Percentiles rank a stretch among this genome's conserved stretches.
Conservation (phyloP, 306 rosid genomes). For the Carpinus fangiana region DNA sequence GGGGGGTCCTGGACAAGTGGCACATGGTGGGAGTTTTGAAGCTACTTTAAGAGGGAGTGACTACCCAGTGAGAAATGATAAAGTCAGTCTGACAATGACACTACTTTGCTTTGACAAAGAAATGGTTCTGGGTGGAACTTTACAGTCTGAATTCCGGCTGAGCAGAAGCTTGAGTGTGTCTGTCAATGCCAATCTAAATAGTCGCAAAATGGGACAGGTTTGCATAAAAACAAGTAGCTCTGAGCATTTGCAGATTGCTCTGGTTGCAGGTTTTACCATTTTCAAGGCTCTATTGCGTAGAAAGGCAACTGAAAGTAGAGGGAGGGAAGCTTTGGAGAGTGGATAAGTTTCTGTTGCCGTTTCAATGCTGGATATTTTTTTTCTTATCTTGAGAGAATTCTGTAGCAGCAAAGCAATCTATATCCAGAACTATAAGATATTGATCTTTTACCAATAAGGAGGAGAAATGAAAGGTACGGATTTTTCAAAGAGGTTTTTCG, state of each 20-base stretch:
- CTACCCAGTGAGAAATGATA: constrained; percentile 79
- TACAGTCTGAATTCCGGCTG: constrained; percentile 75
- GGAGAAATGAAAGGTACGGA: constrained; percentile 4
- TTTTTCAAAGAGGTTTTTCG: constrained; percentile 24
- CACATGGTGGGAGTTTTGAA: constrained; percentile 80
- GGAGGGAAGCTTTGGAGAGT: constrained; percentile 33
- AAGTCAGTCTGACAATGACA: constrained; percentile 61
- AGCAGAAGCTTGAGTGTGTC: constrained; percentile 59
- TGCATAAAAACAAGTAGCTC: constrained; percentile 70
- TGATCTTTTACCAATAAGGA: constrained; percentile 13
- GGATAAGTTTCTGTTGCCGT: constrained; percentile 25
- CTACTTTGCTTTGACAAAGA: constrained; percentile 76
- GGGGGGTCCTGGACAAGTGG: constrained; percentile 71
- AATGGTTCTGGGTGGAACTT: constrained; percentile 70
- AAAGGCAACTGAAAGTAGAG: constrained; percentile 31
- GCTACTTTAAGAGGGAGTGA: constrained; percentile 74
- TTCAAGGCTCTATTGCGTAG: constrained; percentile 53
- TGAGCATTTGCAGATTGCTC: constrained; percentile 79
- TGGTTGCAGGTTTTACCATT: constrained; percentile 65
- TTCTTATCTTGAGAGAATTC: constrained; percentile 21
- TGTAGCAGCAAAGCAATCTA: constrained; percentile 24
- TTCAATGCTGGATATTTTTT: constrained; percentile 11
- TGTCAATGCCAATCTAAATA: constrained; percentile 76
- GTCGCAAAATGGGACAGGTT: constrained; percentile 84
- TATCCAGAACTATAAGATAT: constrained; percentile 13